Base-by-base conservation (phyloP, 176 grass and related monocot genomes). In the Tuctoria greenei region DNA sequence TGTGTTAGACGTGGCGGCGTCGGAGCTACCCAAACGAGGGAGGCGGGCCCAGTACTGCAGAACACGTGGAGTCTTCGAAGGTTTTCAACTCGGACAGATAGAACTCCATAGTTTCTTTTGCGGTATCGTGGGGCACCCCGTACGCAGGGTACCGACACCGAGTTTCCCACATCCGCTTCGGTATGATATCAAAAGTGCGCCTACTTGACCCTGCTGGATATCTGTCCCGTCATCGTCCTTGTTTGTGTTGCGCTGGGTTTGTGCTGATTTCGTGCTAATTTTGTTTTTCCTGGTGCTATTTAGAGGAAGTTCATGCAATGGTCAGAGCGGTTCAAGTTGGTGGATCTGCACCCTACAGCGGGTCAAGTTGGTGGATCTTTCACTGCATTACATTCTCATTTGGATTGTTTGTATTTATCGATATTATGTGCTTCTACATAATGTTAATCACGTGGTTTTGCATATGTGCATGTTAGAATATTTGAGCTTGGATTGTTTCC, bases 121-220 rank as follows among this genome's bases (percentile, higher is more conserved):
- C n/a, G n/a, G n/a, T n/a, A n/a, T n/a, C n/a, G n/a, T n/a, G n/a
- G n/a, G n/a, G n/a, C n/a, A n/a, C n/a, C n/a, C n/a, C n/a, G n/a
- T n/a, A n/a, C n/a, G n/a, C n/a, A n/a, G n/a, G n/a, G n/a, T n/a
- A n/a, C n/a, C n/a, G n/a, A n/a, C n/a, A n/a, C 66, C 74, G 63
- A 61, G 72, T 21, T 69, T 61, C 7, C 56, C 9, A 71, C 88
- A 97, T 91, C 94, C 94, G 78, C 94, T 97, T 86, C 93, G 94
- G 88, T 86, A 93, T 77, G 94, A 97, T 81, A 97, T 97, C 90
- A n/a, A 97, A 97, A 91, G 94, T 97, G 88, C 76, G 80, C 27
- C 26, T 10, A 51, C 50, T 9, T 67, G 70, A 7, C 46, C 28
- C 21, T 26, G 35, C 80, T 69, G 49, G 77, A 87, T 83, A 71